A percentile compares a stretch with the other conserved stretches of the same genome.
These are phyloP conservation scores for Hypoxylon cercidicola DNA, from an alignment of 495 filamentous ascomycete species.

Conservation along the genomic window DNA sequence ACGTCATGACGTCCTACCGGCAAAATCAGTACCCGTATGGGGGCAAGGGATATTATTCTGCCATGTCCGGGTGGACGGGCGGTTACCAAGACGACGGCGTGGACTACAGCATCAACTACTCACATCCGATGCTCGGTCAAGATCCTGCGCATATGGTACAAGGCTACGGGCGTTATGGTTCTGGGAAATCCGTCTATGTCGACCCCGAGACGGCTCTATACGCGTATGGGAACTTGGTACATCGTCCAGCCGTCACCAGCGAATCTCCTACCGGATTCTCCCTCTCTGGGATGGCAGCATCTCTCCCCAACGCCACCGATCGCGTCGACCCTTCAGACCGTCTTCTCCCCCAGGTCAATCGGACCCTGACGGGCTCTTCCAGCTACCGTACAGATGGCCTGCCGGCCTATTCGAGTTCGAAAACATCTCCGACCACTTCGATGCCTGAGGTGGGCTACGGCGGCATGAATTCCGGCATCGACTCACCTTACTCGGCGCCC, in stretches of 20 bases:
- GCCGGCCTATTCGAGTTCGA: slow-evolving; percentile 29
- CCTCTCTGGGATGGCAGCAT: slow-evolving; percentile 53
- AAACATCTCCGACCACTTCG: slow-evolving; percentile 29
- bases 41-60: slow-evolving; percentile 49
- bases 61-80: slow-evolving; percentile 46
- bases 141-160: slow-evolving; percentile 48
- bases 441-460: slow-evolving; percentile 38
- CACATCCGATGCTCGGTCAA: slow-evolving; percentile 46
- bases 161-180: slow-evolving; percentile 41
- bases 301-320: slow-evolving; percentile 50
- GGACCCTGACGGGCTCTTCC: slow-evolving; percentile 41
- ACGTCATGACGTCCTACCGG: slow-evolving; percentile 47
- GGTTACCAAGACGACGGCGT: slow-evolving; percentile 52
- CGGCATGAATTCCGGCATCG: slow-evolving; percentile 32
- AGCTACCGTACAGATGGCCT: slow-evolving; percentile 37
- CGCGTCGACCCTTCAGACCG: slow-evolving; percentile 54
- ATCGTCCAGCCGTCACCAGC: slow-evolving; percentile 47
- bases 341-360: slow-evolving; percentile 42
- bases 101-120: slow-evolving; percentile 52
- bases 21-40: slow-evolving; percentile 48
- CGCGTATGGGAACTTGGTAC: slow-evolving; percentile 47
- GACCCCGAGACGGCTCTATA: slow-evolving; percentile 46
- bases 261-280: slow-evolving; percentile 50
- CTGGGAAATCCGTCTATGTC: slow-evolving; percentile 47
- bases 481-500: slow-evolving; percentile 17